Percentiles rank a stretch among this genome's conserved stretches.
Conservation (phyloP, 1,284 basidiomycete species). For the Ceratobasidium sp. region DNA sequence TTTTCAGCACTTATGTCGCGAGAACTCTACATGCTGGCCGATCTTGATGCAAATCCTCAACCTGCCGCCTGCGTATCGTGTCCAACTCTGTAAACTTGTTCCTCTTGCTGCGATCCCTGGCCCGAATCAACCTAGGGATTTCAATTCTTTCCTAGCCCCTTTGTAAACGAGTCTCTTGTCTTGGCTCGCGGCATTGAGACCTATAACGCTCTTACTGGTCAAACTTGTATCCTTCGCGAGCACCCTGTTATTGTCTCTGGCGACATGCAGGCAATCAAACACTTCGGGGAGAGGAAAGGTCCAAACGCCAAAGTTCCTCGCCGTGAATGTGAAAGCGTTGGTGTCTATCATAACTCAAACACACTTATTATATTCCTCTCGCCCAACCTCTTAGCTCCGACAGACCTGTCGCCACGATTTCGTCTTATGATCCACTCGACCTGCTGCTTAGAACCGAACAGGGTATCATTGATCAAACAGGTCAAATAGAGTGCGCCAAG, state of each 20-base stretch:
- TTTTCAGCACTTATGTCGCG: slow-evolving; percentile 55
- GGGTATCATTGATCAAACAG: background rate
- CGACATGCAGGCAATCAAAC: slow-evolving; percentile 62
- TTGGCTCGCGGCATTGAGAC: slow-evolving; percentile 58
- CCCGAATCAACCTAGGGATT: slow-evolving; percentile 60
- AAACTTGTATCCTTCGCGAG: slow-evolving; percentile 35
- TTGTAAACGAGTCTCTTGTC: slow-evolving; percentile 58
- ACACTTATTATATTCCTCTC: slow-evolving; percentile 56
- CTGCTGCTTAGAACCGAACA: slow-evolving; percentile 41
- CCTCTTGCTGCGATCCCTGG: slow-evolving; percentile 62
- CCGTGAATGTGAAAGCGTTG: slow-evolving; percentile 55
- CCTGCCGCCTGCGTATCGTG: slow-evolving; percentile 58
- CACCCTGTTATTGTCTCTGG: slow-evolving; percentile 62
- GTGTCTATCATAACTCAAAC: slow-evolving; percentile 51
- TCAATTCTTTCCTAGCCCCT: slow-evolving; percentile 62
- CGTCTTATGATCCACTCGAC: slow-evolving; percentile 49
- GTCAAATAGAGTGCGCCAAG: background rate
- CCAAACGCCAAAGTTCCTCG: slow-evolving; percentile 56
- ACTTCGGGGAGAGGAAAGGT: slow-evolving; percentile 55
- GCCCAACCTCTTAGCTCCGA: slow-evolving; percentile 38
- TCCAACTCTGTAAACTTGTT: slow-evolving; percentile 57
- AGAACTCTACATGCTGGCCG: slow-evolving; percentile 58
- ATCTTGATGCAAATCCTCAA: slow-evolving; percentile 62
- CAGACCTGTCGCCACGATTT: background rate
- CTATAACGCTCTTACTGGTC: slow-evolving; percentile 53